A percentile compares a stretch with the other conserved stretches of the same genome.
Conservation (phyloP, 192 early-diverging fungal species). For the Allomyces arbusculus region DNA sequence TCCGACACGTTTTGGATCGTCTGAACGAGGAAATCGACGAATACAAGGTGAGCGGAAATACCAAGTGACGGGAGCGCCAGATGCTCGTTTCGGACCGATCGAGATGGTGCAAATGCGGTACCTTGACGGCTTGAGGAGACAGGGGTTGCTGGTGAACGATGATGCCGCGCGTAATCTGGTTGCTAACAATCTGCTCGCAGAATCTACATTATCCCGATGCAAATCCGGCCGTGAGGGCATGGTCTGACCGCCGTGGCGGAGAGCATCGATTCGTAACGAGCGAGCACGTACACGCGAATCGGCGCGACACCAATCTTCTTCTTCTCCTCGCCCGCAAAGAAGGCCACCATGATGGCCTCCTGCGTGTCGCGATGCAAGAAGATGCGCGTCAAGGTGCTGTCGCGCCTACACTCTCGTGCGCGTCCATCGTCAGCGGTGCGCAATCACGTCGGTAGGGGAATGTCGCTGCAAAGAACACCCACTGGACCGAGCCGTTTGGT, state of each 20-base stretch:
- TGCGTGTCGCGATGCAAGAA: too few species aligned
- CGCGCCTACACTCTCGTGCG: too few species aligned
- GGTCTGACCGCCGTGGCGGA: too few species aligned
- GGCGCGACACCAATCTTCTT: conserved; percentile 60
- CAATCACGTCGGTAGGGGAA: not conserved
- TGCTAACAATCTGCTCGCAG: conserved; percentile 60
- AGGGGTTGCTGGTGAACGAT: conserved; percentile 67
- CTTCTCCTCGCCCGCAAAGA: too few species aligned
- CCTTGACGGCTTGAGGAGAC: conserved; percentile 68
- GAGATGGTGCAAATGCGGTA: conserved; percentile 18
- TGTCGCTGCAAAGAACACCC: not conserved
- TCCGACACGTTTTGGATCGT: conserved; percentile 43
- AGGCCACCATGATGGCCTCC: too few species aligned
- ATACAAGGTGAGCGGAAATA: not conserved
- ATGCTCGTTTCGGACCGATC: conserved; percentile 12
- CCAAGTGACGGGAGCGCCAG: not conserved
- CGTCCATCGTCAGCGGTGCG: too few species aligned
- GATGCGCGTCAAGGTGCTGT: too few species aligned
- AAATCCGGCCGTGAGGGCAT: too few species aligned
- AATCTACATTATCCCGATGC: conserved; percentile 11
- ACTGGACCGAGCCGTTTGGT: not conserved
- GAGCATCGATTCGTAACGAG: too few species aligned
- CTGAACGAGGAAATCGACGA: conserved; percentile 6
- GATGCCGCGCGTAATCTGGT: conserved; percentile 62
- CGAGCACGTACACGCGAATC: conserved; percentile 50